Conservation (phyloP, 495 filamentous ascomycete genomes). For the Tuber umbilicatum region DNA sequence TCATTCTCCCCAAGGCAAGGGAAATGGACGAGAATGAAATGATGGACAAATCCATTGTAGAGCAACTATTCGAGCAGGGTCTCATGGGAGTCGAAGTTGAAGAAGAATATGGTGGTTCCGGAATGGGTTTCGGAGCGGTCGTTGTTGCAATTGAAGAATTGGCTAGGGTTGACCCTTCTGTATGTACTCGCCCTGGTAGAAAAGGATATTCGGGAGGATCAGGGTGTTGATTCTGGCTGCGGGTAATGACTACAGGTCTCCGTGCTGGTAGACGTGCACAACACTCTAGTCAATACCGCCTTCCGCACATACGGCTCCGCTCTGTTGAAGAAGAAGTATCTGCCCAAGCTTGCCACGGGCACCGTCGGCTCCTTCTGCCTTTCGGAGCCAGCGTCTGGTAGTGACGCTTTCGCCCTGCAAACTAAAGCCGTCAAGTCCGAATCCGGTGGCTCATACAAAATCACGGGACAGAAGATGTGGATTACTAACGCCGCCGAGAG, state of each 20-base stretch:
- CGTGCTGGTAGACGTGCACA: slow-evolving; percentile 54
- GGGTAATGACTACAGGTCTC: slow-evolving; percentile 29
- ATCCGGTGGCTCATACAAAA: slow-evolving; percentile 67
- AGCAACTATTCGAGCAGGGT: slow-evolving; percentile 94
- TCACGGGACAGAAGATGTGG: slow-evolving; percentile 97
- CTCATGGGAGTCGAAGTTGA: slow-evolving; percentile 97
- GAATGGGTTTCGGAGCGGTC: slow-evolving; percentile 96
- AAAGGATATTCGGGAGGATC: not conserved
- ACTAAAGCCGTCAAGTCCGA: slow-evolving; percentile 74
- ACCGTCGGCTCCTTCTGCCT: slow-evolving; percentile 95
- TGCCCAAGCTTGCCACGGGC: slow-evolving; percentile 79
- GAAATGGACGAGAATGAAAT: slow-evolving; percentile 96
- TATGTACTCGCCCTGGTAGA: slow-evolving; percentile 47
- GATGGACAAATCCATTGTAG: slow-evolving; percentile 84
- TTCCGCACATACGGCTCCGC: slow-evolving; percentile 76
- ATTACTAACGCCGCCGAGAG: slow-evolving; percentile 96
- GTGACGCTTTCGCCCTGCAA: slow-evolving; percentile 89
- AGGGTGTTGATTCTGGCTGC: not conserved
- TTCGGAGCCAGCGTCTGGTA: slow-evolving; percentile 86
- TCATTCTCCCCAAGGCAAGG: slow-evolving; percentile 83
- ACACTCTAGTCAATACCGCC: slow-evolving; percentile 93
- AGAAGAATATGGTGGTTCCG: slow-evolving; percentile 91
- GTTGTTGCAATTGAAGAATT: slow-evolving; percentile 97
- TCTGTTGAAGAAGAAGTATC: slow-evolving; percentile 70
- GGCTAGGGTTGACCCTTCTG: slow-evolving; percentile 86